phyloP scores from a whole-genome alignment of 140 eudicot species.

The Flaveria floridana region DNA sequence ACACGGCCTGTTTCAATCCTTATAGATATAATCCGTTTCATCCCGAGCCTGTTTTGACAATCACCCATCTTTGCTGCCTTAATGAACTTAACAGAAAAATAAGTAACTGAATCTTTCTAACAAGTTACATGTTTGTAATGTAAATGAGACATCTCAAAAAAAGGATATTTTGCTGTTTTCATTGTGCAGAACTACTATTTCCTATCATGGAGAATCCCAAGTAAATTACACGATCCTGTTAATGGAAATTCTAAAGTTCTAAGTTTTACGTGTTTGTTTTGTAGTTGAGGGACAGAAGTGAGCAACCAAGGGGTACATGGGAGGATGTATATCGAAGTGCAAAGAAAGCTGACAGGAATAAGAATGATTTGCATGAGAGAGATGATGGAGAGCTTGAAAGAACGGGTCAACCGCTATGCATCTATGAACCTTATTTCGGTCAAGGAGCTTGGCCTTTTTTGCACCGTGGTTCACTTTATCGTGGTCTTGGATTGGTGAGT shows the following conservation, averaged over 20 bases:
- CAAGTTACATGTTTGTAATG: background rate
- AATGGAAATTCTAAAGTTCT: constrained; percentile 4
- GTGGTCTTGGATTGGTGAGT: constrained; percentile 90
- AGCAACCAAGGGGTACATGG: constrained; percentile 88
- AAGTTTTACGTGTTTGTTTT: constrained; percentile 18
- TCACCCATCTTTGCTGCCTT: too few relatives aligned
- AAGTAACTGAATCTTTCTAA: background rate
- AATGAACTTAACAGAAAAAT: background rate
- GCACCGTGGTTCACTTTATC: constrained; percentile 70
- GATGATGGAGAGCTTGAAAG: constrained; percentile 98
- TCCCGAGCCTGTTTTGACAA: too few relatives aligned
- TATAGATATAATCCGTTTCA: too few relatives aligned
- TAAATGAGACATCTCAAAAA: background rate
- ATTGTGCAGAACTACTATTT: background rate
- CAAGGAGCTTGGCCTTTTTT: constrained; percentile 97
- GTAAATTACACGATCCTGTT: background rate
- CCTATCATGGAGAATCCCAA: background rate
- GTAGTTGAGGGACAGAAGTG: constrained; percentile 94
- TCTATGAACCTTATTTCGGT: constrained; percentile 92
- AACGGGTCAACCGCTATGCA: constrained; percentile 72
- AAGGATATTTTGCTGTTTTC: background rate
- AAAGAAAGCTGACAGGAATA: constrained; percentile 63
- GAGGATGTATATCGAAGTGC: constrained; percentile 91
- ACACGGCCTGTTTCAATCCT: too few relatives aligned
- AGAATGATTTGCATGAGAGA: constrained; percentile 84